Base-by-base conservation (phyloP, 495 filamentous ascomycete genomes). In the Elaphomyces granulatus region DNA sequence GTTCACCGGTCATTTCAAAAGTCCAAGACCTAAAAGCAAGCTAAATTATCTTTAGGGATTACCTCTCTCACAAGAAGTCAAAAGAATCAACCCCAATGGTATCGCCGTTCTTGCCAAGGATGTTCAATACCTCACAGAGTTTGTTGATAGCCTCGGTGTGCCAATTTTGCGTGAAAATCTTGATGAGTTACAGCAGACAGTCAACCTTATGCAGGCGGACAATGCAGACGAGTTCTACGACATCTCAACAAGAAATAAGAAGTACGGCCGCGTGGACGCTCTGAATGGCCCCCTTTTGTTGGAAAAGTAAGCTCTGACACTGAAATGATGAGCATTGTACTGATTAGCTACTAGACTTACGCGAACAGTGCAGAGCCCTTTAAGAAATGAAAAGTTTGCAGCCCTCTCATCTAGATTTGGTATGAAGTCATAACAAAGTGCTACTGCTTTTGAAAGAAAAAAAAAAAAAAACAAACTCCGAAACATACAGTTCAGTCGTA, bases 181-280 rank as follows among this genome's bases (percentile, higher is more conserved):
- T 30, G 90, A 94, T 51, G 88, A 95, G 59, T 64, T 99, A 17
- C 77, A 84, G 45, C 90, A 99, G 64, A 95, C 88, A 1, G 78
- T 90, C 33, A 63, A 76, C 41, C 66, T 99, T 36, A 83, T 99
- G 68, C 78, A 81, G 52, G 76, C 77, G 0, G 86, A 94, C 10
- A 92, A 85, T 46, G 75, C 84, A 7, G 87, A 96, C 46, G 87
- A 94, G 53, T 96, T 92, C 53, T 99, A 87, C 54, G 90, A 28
- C 12, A 28, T 28, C 23, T 28, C 23, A 94, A 92, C 58, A 83
- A 79, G 66, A 90, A 94, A 57, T 99, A 94, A 52, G 81, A 96
- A 28, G 23, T 28, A 28, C 12, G 23, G 84, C 3, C 77, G 80
- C 36, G 90, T 99, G n/a, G 82, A 95, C 59, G 77, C 79, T 28